Conservation (phyloP, 2,329 filamentous ascomycete genomes). For the Aplosporella prunicola region DNA sequence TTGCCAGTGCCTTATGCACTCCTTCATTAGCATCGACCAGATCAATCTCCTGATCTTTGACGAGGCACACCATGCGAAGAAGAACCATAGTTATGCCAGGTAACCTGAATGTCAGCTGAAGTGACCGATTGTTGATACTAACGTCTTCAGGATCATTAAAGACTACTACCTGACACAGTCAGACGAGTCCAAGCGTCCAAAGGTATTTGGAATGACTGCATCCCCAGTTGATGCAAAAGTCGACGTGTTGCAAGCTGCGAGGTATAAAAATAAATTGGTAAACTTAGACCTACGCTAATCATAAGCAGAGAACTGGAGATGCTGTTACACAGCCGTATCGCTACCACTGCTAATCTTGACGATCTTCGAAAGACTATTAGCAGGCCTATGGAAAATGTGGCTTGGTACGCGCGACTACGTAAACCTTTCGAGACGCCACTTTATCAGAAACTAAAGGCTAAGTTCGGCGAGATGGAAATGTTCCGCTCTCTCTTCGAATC, state of each 20-base stretch:
- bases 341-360: slow-evolving; percentile 57
- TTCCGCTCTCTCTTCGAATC: slow-evolving; percentile 52
- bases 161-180: slow-evolving; percentile 60
- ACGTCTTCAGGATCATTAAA: slow-evolving; percentile 60
- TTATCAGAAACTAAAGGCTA: slow-evolving; percentile 45
- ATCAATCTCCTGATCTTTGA: slow-evolving; percentile 93
- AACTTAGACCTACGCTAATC: neutral
- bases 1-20: slow-evolving; percentile 64
- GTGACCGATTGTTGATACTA: slow-evolving; percentile 16
- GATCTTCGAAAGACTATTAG: slow-evolving; percentile 51
- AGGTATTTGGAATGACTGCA: slow-evolving; percentile 92
- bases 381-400: slow-evolving; percentile 50
- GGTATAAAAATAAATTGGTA: slow-evolving; percentile 9
- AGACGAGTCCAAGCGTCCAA: slow-evolving; percentile 48
- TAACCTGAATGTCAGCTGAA: neutral
- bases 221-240: slow-evolving; percentile 81
- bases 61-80: slow-evolving; percentile 93
- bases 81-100: slow-evolving; percentile 76
- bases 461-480: slow-evolving; percentile 42
- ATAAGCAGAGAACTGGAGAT: slow-evolving; percentile 53
- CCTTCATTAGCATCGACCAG: slow-evolving; percentile 68
- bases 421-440: slow-evolving; percentile 55
- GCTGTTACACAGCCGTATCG: slow-evolving; percentile 72
- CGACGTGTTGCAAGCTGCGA: slow-evolving; percentile 60
- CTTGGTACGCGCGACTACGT: slow-evolving; percentile 46